These are phyloP conservation scores for Chenopodium suecicum DNA, from an alignment of 148 eudicot genomes.

Conservation along the genomic window DNA sequence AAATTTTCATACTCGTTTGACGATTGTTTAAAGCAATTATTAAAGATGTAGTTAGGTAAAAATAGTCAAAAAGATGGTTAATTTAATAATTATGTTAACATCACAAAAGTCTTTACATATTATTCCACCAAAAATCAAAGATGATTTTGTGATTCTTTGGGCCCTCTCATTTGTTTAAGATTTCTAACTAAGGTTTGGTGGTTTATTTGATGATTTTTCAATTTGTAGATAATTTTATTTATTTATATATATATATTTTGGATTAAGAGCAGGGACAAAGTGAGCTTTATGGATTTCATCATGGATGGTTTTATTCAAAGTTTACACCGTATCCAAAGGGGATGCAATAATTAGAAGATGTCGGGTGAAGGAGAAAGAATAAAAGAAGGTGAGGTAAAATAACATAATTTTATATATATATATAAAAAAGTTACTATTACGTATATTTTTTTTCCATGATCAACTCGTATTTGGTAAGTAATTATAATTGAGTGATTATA, in stretches of 20 bases:
- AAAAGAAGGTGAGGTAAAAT: no score
- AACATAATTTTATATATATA: no score
- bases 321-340: conserved; percentile 7
- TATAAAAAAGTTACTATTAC: no score
- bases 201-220: neutral
- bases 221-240: no score
- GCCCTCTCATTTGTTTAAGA: neutral
- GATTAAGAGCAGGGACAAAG: neutral
- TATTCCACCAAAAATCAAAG: neutral
- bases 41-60: neutral
- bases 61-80: neutral
- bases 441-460: no score
- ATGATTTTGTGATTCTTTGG: neutral
- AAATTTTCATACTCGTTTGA: neutral
- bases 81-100: neutral
- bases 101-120: neutral
- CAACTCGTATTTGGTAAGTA: no score
- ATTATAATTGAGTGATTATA: no score
- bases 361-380: neutral
- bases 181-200: neutral
- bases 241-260: no score
- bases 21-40: neutral
- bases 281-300: conserved; percentile 3
- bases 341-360: conserved; percentile 7
- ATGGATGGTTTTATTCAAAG: conserved; percentile 10